Evolutionary conservation across 2,329 filamentous ascomycete species (phyloP), one percentile per base, ranked within the genome.

Genomic region (Periconia sp.): DNA sequence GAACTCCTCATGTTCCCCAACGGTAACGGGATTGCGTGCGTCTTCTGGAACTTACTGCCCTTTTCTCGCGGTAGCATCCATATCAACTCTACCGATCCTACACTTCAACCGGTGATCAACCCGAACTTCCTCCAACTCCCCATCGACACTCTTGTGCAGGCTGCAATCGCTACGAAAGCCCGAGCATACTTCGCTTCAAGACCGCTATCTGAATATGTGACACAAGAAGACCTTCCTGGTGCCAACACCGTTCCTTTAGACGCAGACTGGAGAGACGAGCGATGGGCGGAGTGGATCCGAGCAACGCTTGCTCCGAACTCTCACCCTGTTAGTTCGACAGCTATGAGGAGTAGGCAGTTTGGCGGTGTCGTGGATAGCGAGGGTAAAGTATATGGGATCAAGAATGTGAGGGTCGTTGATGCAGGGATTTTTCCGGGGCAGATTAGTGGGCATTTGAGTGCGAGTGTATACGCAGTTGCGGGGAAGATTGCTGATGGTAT

Each of bases 1-100:
- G 79, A 82, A 54, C 64, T 77, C 1, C 57, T 81, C 32, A 72
- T 74, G 53, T 59, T 65, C 0, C 66, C 69, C 1, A 44, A 50
- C 2, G 51, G 52, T 3, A 63, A 54, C 2, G 55, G 59, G 2
- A 52, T 67, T 3, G 57, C 74, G 12, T 59, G 62, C n/a, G 70
- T 74, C 22, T 61, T 63, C 28, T 73, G 71, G 71, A 68, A 63
- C 29, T 55, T 70, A 9, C 50, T 71, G 4, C 68, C 68, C 1
- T 64, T 70, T 42, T 66, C 66, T 5, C 58, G 59, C n/a, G 69
- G 69, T 29, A 56, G 46, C 25, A 50, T 71, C 12, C 67, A 69
- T 43, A 63, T 70, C 33, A 45, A 49, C 11, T 55, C 58, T 1
- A 21, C 60, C 7, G 58, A 71, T 13, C 64, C 67, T 3, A 57